Evolutionary conservation across 371 early-diverging fungal genomes (phyloP).

Genomic region (Mortierella sp.): DNA sequence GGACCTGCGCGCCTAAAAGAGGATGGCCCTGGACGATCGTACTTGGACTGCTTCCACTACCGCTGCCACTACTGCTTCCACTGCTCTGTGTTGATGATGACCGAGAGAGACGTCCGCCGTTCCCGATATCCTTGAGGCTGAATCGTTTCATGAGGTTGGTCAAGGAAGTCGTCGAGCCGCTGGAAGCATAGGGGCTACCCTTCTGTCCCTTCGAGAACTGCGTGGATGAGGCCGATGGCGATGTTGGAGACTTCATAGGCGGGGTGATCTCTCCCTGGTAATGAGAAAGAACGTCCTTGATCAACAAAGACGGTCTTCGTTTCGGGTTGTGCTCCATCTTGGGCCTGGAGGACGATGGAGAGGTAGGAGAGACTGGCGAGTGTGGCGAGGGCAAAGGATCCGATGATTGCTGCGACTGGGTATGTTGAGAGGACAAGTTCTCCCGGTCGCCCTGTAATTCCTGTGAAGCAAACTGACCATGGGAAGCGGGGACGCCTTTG

Average conservation of each 20-base stretch:
- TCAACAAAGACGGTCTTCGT: constrained; percentile 42
- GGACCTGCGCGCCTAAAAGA: constrained; percentile 17
- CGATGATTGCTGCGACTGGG: constrained; percentile 15
- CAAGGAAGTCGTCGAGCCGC: constrained; percentile 24
- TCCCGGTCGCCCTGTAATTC: constrained; percentile 7
- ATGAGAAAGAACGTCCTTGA: constrained; percentile 47
- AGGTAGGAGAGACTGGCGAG: constrained; percentile 27
- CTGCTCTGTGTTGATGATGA: constrained; percentile 14
- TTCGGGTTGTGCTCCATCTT: constrained; percentile 10
- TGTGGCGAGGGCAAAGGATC: constrained; percentile 2
- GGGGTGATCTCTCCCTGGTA: constrained; percentile 51
- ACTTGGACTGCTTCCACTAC: constrained; percentile 18
- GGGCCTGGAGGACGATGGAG: constrained; percentile 20
- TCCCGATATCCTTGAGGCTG: constrained; percentile 36
- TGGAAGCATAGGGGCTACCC: background rate
- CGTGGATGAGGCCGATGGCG: constrained; percentile 27
- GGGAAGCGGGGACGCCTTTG: constrained; percentile 3
- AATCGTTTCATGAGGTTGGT: constrained; percentile 44
- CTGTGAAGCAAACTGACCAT: constrained; percentile 19
- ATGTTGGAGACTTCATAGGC: constrained; percentile 47
- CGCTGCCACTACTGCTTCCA: constrained; percentile 22
- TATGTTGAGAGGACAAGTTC: constrained; percentile 20
- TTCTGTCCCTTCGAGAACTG: constrained; percentile 15
- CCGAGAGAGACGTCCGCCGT: constrained; percentile 24
- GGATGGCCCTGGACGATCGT: constrained; percentile 23